phyloP scores from a whole-genome alignment of 805 yeast species.

The Starmerella riodocensis region DNA sequence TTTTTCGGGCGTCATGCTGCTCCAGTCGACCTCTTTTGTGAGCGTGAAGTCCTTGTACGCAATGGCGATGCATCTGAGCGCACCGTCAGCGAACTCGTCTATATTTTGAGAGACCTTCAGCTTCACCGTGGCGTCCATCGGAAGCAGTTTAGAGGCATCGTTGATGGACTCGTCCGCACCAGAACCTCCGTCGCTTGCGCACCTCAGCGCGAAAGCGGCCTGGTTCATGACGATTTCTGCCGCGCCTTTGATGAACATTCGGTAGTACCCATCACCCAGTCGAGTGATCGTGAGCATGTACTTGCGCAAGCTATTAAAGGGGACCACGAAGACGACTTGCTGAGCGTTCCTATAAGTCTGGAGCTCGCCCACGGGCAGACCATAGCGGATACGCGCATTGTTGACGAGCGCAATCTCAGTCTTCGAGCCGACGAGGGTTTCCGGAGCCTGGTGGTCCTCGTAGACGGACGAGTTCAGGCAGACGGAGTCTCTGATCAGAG shows the following conservation, averaged over 20 bases:
- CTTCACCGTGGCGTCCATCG: conserved; percentile 22
- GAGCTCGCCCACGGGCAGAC: conserved; percentile 32
- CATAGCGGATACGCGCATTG: conserved; percentile 48
- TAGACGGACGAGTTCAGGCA: conserved; percentile 80
- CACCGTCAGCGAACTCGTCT: conserved; percentile 54
- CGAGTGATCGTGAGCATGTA: conserved; percentile 76
- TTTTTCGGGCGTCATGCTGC: conserved; percentile 16
- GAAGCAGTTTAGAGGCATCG: too few relatives aligned
- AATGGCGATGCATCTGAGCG: conserved; percentile 77
- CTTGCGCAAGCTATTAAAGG: conserved; percentile 85
- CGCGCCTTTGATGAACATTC: conserved; percentile 80
- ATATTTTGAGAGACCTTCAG: conserved; percentile 32
- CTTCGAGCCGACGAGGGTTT: conserved; percentile 76
- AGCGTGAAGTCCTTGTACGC: conserved; percentile 56
- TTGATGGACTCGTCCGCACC: not conserved
- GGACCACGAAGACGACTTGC: conserved; percentile 54
- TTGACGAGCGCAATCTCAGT: conserved; percentile 82
- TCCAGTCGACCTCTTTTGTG: conserved; percentile 10
- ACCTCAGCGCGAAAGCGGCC: conserved; percentile 32
- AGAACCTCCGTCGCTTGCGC: not conserved
- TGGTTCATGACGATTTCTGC: conserved; percentile 68
- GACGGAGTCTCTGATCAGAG: conserved; percentile 42
- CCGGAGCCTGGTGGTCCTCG: conserved; percentile 37
- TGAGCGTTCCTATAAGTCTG: conserved; percentile 35
- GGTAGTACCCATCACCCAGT: conserved; percentile 32